These are phyloP conservation scores for Balamuthia mandrillaris DNA, from an alignment of 208 protist species.

Conservation along the genomic window DNA sequence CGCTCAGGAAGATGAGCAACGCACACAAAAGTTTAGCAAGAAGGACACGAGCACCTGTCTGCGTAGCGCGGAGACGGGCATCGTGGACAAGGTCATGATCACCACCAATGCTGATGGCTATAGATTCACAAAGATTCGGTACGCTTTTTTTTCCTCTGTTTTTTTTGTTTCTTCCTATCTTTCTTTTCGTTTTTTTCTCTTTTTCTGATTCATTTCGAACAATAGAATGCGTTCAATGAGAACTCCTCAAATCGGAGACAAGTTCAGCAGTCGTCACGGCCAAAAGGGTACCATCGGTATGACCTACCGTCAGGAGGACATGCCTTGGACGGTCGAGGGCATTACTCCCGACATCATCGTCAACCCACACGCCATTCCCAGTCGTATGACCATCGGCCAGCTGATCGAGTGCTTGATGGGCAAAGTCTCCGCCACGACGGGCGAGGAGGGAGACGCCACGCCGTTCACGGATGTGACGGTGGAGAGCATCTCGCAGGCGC, in stretches of 20 bases:
- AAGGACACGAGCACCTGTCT: conserved; percentile 79
- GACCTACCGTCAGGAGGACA: conserved; percentile 92
- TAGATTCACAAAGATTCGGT: conserved; percentile 65
- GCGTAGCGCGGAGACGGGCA: conserved; percentile 83
- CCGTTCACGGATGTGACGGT: conserved; percentile 88
- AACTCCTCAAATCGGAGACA: conserved; percentile 96
- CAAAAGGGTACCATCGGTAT: conserved; percentile 97
- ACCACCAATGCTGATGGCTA: conserved; percentile 84
- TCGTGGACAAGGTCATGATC: conserved; percentile 88
- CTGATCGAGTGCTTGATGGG: conserved; percentile 90
- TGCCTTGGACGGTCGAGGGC: conserved; percentile 92
- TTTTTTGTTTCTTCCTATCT: not conserved
- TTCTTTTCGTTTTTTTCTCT: not conserved
- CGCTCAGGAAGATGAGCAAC: conserved; percentile 41
- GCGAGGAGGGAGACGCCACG: conserved; percentile 82
- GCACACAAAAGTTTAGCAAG: conserved; percentile 73
- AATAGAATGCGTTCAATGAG: conserved; percentile 89
- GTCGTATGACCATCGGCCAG: conserved; percentile 96
- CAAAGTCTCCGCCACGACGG: conserved; percentile 75
- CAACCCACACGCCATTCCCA: conserved; percentile 97
- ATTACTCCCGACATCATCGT: conserved; percentile 97
- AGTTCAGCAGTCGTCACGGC: conserved; percentile 94
- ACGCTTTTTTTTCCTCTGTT: not conserved
- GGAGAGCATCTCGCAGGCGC: conserved; percentile 73
- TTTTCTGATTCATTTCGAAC: conserved; percentile 43